phyloP scores from a whole-genome alignment of 192 early-diverging fungal genomes.

The Podochytrium sp. region DNA sequence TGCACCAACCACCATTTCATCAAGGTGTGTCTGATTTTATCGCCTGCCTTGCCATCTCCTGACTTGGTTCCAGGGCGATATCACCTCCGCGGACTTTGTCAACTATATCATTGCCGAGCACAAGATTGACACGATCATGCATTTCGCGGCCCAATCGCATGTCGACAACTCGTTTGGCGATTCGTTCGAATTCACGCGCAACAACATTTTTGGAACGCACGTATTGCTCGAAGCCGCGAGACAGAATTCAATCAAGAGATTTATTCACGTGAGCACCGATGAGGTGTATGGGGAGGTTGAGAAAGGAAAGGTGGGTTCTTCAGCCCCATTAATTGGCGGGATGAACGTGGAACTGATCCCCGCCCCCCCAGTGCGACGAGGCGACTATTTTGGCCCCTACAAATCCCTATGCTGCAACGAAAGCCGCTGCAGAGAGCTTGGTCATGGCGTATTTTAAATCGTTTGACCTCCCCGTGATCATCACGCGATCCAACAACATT shows the following conservation, averaged over 20 bases:
- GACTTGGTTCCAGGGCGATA: slow-evolving; percentile 70
- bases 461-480: slow-evolving; percentile 76
- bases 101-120: slow-evolving; percentile 66
- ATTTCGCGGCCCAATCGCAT: slow-evolving; percentile 82
- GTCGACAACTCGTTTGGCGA: slow-evolving; percentile 86
- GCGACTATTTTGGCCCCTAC: slow-evolving; percentile 67
- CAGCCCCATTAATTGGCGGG: not conserved
- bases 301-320: slow-evolving; percentile 50
- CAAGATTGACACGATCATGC: slow-evolving; percentile 72
- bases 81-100: slow-evolving; percentile 67
- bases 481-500: slow-evolving; percentile 81
- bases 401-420: slow-evolving; percentile 85
- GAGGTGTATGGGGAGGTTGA: slow-evolving; percentile 82
- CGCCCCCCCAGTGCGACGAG: slow-evolving; percentile 59
- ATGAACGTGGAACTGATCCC: not conserved
- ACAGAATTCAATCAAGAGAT: slow-evolving; percentile 53
- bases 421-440: slow-evolving; percentile 81
- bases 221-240: slow-evolving; percentile 75
- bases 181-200: slow-evolving; percentile 77
- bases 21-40: slow-evolving; percentile 51
- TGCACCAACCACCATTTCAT: slow-evolving; percentile 67
- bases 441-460: slow-evolving; percentile 78
- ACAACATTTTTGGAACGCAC: slow-evolving; percentile 83
- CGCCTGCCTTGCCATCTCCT: slow-evolving; percentile 17
- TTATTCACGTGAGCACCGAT: slow-evolving; percentile 81